Evolutionary conservation across 345 rosid species (phyloP), one percentile per base, ranked within the genome.

Genomic region (Aquilaria malaccensis): DNA sequence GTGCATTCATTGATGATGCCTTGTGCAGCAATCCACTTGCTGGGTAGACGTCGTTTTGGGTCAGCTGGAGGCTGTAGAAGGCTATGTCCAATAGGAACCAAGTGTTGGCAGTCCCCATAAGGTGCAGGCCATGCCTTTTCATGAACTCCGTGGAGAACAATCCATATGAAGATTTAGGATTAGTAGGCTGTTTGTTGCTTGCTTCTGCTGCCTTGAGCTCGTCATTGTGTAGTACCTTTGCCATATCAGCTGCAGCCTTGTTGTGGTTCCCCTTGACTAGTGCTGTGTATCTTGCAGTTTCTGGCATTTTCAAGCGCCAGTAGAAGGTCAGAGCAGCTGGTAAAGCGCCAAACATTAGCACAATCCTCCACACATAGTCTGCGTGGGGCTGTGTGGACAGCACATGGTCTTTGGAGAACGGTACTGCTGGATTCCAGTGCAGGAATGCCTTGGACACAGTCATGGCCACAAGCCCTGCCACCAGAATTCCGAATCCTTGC

Each of bases 281-380:
- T 50, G 96, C 89, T 4, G 96, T 84, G 69, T 84, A 86, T 50
- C 93, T 71, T 0, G 96, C 91, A 0, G 93, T 86, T 72, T 89
- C 94, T 0, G 88, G 93, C 93, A 89, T 89, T 58, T 86, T 89
- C 84, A 84, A 74, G 49, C 93, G 69, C 91, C 93, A 86, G 9
- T 89, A 89, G 70, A 75, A 86, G 45, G 91, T 86, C 12, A 88
- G 46, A 29, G 87, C 83, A 2, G 88, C 96, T 0, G 96, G 96
- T 32, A 88, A 45, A 1, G 89, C 88, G 13, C 96, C 96, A 30
- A 88, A 79, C 96, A 88, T 85, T 15, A 83, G 85, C 64, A 88
- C 80, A 10, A 88, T 73, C 72, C 92, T 70, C 92, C 96, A 88
- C 59, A 77, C 83, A 13, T 43, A 83, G 63, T 88, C 92, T 5